These are phyloP conservation scores for Solanum sitiens DNA, from an alignment of 257 asterid species.

Conservation along the genomic window DNA sequence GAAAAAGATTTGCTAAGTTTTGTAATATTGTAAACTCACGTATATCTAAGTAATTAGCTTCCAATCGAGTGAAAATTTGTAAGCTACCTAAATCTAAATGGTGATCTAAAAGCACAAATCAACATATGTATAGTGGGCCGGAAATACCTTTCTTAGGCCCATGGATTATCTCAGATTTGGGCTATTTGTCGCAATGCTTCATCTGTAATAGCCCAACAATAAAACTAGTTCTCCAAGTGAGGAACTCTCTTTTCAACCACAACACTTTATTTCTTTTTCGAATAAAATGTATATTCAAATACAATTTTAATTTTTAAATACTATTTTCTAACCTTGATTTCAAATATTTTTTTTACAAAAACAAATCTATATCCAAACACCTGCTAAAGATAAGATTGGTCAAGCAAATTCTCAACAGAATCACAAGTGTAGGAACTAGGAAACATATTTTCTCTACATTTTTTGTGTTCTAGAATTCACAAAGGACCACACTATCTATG, in stretches of 20 bases:
- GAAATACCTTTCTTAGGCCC: too few species aligned
- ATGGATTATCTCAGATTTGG: neutral
- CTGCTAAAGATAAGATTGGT: neutral
- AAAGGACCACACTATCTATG: neutral
- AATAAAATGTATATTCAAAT: neutral
- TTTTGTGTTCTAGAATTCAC: neutral
- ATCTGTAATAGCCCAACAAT: neutral
- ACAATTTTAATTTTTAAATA: neutral
- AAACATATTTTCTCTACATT: neutral
- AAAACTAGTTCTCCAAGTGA: neutral
- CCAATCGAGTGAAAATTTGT: too few species aligned
- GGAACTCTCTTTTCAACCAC: neutral
- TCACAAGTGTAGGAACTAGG: neutral
- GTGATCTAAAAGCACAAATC: neutral
- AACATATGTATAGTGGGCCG: too few species aligned
- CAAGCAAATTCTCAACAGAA: neutral
- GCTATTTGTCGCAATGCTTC: neutral
- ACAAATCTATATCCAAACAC: neutral
- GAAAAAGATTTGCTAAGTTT: too few species aligned
- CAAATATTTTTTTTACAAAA: neutral
- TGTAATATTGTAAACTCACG: too few species aligned
- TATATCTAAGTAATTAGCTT: too few species aligned
- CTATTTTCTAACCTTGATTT: neutral
- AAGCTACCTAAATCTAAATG: neutral
- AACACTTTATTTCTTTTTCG: neutral